phyloP scores from a whole-genome alignment of 2,329 filamentous ascomycete genomes.

The Penicillium sp. region DNA sequence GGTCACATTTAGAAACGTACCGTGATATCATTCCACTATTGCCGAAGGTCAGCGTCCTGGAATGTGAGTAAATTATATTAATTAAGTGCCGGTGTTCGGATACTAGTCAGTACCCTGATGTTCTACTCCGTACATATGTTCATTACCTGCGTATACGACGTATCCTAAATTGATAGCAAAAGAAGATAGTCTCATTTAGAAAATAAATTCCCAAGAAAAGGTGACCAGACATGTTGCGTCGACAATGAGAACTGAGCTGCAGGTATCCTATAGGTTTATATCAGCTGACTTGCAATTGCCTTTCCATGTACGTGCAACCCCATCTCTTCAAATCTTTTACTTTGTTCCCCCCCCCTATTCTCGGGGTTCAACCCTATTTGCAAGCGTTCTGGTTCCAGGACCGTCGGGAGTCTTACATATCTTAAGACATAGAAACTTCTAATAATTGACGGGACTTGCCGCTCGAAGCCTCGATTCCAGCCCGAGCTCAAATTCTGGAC shows the following conservation, averaged over 20 bases:
- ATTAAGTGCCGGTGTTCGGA: not conserved
- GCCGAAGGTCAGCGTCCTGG: not conserved
- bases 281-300: slow-evolving; percentile 19
- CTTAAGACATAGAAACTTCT: slow-evolving; percentile 6
- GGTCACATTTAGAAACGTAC: slow-evolving; percentile 13
- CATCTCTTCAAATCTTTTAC: too few species aligned
- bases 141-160: not conserved
- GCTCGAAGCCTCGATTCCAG: slow-evolving; percentile 15
- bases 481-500: slow-evolving; percentile 18
- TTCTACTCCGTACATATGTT: not conserved
- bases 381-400: slow-evolving; percentile 1
- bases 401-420: slow-evolving; percentile 10
- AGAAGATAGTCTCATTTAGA: not conserved
- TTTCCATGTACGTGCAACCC: not conserved
- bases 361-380: not conserved
- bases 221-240: not conserved
- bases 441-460: slow-evolving; percentile 6
- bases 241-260: slow-evolving; percentile 17
- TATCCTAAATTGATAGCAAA: not conserved
- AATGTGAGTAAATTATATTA: not conserved
- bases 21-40: slow-evolving; percentile 17
- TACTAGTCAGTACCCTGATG: not conserved
- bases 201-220: not conserved
- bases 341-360: not conserved
- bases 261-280: slow-evolving; percentile 12